A percentile compares a stretch with the other conserved stretches of the same genome.
phyloP scores from a whole-genome alignment of 805 yeast genomes.

The Grigorovia jiainica region DNA sequence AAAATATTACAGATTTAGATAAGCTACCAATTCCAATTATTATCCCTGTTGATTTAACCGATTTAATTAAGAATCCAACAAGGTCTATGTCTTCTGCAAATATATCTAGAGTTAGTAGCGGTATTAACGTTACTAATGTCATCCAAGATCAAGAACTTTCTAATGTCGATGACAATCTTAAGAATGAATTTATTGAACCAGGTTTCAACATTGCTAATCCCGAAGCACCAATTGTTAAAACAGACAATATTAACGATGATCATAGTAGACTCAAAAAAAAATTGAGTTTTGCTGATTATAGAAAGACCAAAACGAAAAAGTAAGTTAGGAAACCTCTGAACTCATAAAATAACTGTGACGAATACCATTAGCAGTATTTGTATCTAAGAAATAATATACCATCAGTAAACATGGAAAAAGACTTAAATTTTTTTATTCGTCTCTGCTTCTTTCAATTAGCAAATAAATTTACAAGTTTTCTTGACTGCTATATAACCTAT shows the following conservation, averaged over 20 bases:
- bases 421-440: not conserved
- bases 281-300: slow-evolving; percentile 30
- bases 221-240: not conserved
- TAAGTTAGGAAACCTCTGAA: too few species aligned
- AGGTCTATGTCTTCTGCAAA: not conserved
- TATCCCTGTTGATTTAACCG: slow-evolving; percentile 2
- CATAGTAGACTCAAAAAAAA: slow-evolving; percentile 19
- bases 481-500: too few species aligned
- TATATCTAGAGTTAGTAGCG: not conserved
- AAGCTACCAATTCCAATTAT: slow-evolving; percentile 19
- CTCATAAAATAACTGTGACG: too few species aligned
- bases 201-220: slow-evolving; percentile 1
- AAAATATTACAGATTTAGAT: slow-evolving; percentile 14
- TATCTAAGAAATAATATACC: not conserved
- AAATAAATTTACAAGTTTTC: too few species aligned
- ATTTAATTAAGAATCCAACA: not conserved
- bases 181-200: not conserved
- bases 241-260: not conserved
- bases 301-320: slow-evolving; percentile 18
- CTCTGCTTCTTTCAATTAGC: too few species aligned
- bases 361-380: not conserved
- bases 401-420: not conserved
- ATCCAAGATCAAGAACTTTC: not conserved
- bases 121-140: not conserved
- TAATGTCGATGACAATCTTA: not conserved